phyloP scores from a whole-genome alignment of 208 protist genomes.

The Blechomonas ayalai region DNA sequence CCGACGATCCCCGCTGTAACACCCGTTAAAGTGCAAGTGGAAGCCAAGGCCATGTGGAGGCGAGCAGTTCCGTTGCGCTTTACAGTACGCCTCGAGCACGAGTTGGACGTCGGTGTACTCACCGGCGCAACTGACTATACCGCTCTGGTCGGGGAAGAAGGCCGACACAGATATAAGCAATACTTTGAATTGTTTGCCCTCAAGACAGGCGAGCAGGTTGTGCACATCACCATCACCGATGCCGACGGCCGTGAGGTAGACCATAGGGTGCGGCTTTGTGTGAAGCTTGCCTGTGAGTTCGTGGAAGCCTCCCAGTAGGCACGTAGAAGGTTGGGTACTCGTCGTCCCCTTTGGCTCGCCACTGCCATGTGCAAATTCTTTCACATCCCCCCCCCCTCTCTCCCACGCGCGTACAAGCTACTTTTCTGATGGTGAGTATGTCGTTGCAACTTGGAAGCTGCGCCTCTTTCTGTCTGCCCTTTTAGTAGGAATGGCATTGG shows the following conservation, averaged over 20 bases:
- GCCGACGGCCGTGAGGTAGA: slow-evolving; percentile 42
- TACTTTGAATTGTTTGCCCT: slow-evolving; percentile 68
- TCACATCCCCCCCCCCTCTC: no score
- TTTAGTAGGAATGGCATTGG: no score
- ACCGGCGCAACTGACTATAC: slow-evolving; percentile 48
- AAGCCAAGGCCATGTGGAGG: slow-evolving; percentile 47
- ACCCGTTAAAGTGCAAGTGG: slow-evolving; percentile 39
- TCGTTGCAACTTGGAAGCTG: no score
- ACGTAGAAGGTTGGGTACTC: no score
- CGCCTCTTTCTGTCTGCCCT: no score
- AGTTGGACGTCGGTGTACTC: slow-evolving; percentile 61
- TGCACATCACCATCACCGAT: slow-evolving; percentile 59
- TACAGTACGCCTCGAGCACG: slow-evolving; percentile 39
- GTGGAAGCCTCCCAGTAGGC: background rate
- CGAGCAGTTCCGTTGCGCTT: slow-evolving; percentile 53
- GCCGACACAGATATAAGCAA: slow-evolving; percentile 27
- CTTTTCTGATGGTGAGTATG: no score
- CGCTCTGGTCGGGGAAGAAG: slow-evolving; percentile 38
- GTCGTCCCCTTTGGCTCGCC: no score
- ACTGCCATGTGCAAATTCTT: no score
- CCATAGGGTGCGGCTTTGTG: slow-evolving; percentile 40
- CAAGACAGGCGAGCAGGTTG: slow-evolving; percentile 60
- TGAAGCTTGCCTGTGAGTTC: slow-evolving; percentile 26
- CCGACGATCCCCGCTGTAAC: slow-evolving; percentile 35
- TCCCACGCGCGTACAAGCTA: no score